phyloP scores from a whole-genome alignment of 306 rosid species.

The Cucurbita ficifolia region DNA sequence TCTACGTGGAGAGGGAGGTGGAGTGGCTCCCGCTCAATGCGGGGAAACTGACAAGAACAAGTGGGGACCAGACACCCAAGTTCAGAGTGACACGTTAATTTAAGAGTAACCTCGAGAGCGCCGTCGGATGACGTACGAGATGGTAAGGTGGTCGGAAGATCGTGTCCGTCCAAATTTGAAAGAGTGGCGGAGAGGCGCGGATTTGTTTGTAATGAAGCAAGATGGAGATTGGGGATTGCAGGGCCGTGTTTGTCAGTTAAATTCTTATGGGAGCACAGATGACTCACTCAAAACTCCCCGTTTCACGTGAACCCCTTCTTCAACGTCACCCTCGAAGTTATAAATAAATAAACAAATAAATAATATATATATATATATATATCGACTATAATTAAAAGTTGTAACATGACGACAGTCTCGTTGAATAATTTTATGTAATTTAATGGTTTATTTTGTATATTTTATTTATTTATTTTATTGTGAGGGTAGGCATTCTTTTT shows the following conservation, averaged over 20 bases:
- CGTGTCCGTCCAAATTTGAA: not conserved
- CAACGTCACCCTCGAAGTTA: not conserved
- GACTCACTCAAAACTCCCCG: not conserved
- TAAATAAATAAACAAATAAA: too few species aligned
- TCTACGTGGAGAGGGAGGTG: not conserved
- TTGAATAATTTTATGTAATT: too few species aligned
- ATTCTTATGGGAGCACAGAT: not conserved
- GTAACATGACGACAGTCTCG: too few species aligned
- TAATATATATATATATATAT: too few species aligned
- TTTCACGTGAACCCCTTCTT: not conserved
- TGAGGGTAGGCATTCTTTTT: not conserved
- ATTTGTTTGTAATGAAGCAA: not conserved
- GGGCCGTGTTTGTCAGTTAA: not conserved
- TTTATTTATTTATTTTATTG: not conserved
- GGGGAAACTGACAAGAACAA: constrained; percentile 15
- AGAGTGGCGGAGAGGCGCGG: not conserved
- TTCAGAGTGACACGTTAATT: constrained; percentile 11
- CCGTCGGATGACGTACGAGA: not conserved
- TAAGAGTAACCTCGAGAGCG: not conserved
- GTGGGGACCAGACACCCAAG: constrained; percentile 9
- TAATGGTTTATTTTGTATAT: too few species aligned
- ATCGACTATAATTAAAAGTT: too few species aligned
- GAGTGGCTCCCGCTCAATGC: constrained; percentile 19
- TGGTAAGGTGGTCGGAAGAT: not conserved
- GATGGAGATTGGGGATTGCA: not conserved